A percentile compares a stretch with the other conserved stretches of the same genome.
Evolutionary conservation across 2,329 filamentous ascomycete genomes (phyloP).

Genomic region (Nectriaceae sp.): DNA sequence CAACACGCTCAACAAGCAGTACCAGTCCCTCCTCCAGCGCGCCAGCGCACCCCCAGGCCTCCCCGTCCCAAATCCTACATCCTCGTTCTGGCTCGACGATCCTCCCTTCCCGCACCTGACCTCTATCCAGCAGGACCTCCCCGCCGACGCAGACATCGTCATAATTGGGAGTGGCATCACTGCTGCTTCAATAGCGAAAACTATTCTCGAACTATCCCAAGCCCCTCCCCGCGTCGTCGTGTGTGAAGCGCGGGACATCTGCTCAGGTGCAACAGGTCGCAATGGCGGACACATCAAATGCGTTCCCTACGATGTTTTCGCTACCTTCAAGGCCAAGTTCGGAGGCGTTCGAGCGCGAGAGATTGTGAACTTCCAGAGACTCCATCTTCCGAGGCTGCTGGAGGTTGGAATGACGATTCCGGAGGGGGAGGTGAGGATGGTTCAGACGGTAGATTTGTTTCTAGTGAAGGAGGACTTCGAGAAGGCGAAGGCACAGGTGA

Average conservation of each 20-base stretch:
- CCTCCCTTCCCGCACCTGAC: slow-evolving; percentile 45
- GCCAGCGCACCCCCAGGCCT: slow-evolving; percentile 38
- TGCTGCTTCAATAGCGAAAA: slow-evolving; percentile 36
- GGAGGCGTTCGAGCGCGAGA: slow-evolving; percentile 39
- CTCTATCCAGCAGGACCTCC: slow-evolving; percentile 34
- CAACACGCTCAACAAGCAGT: slow-evolving; percentile 27
- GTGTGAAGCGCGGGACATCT: slow-evolving; percentile 52
- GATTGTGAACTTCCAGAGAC: slow-evolving; percentile 46
- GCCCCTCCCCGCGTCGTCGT: slow-evolving; percentile 39
- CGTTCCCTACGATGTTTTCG: slow-evolving; percentile 45
- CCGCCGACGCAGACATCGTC: slow-evolving; percentile 46
- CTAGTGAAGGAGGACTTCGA: slow-evolving; percentile 39
- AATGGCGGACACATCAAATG: slow-evolving; percentile 56
- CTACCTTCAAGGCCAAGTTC: slow-evolving; percentile 30
- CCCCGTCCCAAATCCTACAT: slow-evolving; percentile 43
- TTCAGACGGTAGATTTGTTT: slow-evolving; percentile 50
- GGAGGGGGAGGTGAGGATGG: slow-evolving; percentile 43
- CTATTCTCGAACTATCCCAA: slow-evolving; percentile 28
- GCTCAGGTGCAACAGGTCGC: slow-evolving; percentile 54
- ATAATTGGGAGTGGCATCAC: slow-evolving; percentile 59
- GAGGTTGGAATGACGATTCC: slow-evolving; percentile 40
- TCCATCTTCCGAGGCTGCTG: slow-evolving; percentile 41
- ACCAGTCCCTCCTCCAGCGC: slow-evolving; percentile 32
- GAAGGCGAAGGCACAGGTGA: slow-evolving; percentile 33
- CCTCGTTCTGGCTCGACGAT: slow-evolving; percentile 48